These are phyloP conservation scores for Jaminaea rosea DNA, from an alignment of 1,284 basidiomycete genomes.

Conservation along the genomic window DNA sequence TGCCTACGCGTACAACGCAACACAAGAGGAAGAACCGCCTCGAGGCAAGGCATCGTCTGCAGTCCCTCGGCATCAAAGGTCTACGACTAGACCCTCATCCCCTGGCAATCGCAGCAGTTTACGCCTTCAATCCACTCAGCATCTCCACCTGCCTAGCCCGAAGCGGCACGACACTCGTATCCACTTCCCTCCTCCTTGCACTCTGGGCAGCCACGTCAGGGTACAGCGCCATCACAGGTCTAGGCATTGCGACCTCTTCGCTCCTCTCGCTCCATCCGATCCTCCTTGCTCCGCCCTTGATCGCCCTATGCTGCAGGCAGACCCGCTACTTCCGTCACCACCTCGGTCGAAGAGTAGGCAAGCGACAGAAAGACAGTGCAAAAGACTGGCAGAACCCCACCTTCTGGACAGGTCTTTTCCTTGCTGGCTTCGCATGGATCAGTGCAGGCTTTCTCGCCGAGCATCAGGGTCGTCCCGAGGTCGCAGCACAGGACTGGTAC, in stretches of 20 bases:
- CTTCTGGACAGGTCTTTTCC: background rate
- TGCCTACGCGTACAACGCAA: slow-evolving; percentile 49
- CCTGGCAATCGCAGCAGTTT: slow-evolving; percentile 45
- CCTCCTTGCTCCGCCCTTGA: slow-evolving; percentile 13
- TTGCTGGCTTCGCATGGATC: background rate
- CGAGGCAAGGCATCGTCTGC: background rate
- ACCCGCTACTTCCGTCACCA: slow-evolving; percentile 9
- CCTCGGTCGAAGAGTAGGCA: slow-evolving; percentile 52
- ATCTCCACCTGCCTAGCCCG: slow-evolving; percentile 67
- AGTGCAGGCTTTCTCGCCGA: background rate
- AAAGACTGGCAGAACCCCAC: background rate
- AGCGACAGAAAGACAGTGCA: background rate
- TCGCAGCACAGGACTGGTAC: background rate
- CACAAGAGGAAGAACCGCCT: slow-evolving; percentile 5
- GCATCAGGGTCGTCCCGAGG: background rate
- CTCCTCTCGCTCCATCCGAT: slow-evolving; percentile 12
- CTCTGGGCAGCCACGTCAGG: slow-evolving; percentile 66
- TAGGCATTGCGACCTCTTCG: background rate
- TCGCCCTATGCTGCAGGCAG: slow-evolving; percentile 12
- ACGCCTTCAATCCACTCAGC: slow-evolving; percentile 79
- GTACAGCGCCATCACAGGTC: slow-evolving; percentile 1
- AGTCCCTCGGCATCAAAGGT: background rate
- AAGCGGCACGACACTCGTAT: slow-evolving; percentile 73
- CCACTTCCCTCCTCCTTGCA: slow-evolving; percentile 59
- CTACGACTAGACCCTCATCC: slow-evolving; percentile 1